These are phyloP conservation scores for Colletotrichum abscissum DNA, from an alignment of 2,329 filamentous ascomycete genomes.

Conservation along the genomic window DNA sequence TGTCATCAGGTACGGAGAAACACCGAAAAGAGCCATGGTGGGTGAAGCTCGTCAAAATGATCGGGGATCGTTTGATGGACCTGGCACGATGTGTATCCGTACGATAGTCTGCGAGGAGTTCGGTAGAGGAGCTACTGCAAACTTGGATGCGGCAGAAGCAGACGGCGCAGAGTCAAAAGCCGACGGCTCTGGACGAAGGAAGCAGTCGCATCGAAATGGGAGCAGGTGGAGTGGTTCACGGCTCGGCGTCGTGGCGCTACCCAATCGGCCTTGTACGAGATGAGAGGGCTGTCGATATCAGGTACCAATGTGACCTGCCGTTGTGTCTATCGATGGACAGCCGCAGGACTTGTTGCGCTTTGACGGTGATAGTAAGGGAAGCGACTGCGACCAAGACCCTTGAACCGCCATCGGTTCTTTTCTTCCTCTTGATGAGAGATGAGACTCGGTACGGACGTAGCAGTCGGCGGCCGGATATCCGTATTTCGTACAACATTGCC, in stretches of 20 bases:
- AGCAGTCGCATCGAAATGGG: not conserved
- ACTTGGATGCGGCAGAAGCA: not conserved
- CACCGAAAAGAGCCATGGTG: too few relatives aligned
- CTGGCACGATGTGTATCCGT: not conserved
- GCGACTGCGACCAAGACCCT: not conserved
- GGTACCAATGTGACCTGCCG: constrained; percentile 10
- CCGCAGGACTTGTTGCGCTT: constrained; percentile 1
- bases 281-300: not conserved
- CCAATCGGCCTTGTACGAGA: not conserved
- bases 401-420: not conserved
- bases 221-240: not conserved
- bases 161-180: constrained; percentile 1
- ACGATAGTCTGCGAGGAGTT: not conserved
- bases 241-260: not conserved
- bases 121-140: not conserved
- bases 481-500: not conserved
- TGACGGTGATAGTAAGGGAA: not conserved
- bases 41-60: not conserved
- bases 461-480: not conserved
- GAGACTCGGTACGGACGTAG: not conserved
- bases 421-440: not conserved
- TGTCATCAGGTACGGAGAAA: not conserved
- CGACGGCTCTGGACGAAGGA: not conserved
- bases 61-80: not conserved
- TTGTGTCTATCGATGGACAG: not conserved